Conservation (phyloP, 75 land plant genomes). For the Cunninghamia lanceolata region DNA sequence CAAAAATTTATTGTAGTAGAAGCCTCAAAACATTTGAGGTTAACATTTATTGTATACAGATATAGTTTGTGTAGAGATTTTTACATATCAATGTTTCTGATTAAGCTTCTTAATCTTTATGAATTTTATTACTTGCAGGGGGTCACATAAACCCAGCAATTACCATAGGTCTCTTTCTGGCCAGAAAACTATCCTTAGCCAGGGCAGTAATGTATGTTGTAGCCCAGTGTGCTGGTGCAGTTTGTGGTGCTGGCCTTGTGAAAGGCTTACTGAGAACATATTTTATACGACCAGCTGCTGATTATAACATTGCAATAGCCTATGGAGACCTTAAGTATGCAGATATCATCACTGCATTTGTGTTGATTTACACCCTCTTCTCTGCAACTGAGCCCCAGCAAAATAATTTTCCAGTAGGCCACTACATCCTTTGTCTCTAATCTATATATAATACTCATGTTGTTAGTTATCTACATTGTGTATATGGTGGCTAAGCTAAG, state of each 20-base stretch:
- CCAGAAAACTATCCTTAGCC: constrained; percentile 31
- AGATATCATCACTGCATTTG: neutral
- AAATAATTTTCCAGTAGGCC: neutral
- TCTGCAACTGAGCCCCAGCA: neutral
- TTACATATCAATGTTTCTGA: too few species aligned
- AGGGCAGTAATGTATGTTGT: constrained; percentile 30
- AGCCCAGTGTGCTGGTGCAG: constrained; percentile 33
- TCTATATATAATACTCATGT: neutral
- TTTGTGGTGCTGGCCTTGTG: constrained; percentile 42
- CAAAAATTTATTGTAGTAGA: too few species aligned
- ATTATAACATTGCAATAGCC: neutral
- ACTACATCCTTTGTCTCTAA: neutral
- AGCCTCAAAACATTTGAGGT: too few species aligned
- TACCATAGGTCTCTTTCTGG: constrained; percentile 36
- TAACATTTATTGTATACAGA: too few species aligned
- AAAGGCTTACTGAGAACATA: constrained; percentile 23
- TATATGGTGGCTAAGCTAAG: neutral
- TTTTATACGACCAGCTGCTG: neutral
- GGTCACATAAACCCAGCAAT: constrained; percentile 47
- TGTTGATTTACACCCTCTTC: neutral
- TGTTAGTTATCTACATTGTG: neutral
- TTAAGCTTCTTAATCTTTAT: neutral
- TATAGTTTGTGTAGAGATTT: too few species aligned
- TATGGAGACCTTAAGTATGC: neutral
- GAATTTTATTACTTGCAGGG: constrained; percentile 12